Base-by-base conservation (phyloP, 176 grass and related monocot species). In the Saccharum officinarum region DNA sequence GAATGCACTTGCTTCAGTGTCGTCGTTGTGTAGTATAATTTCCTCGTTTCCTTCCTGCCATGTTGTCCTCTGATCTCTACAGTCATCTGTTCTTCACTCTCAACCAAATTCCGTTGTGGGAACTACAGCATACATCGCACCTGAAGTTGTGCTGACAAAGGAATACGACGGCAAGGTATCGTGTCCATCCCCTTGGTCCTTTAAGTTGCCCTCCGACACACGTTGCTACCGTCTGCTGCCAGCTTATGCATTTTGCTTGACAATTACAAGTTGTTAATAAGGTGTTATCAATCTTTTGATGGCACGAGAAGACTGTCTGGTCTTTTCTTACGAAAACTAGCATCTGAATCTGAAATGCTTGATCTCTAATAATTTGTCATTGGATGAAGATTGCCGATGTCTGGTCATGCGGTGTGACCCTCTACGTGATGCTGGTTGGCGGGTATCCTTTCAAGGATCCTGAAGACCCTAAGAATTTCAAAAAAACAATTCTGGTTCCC, bases 391-490 rank as follows among this genome's bases (percentile, higher is more conserved):
- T 93, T 52, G 82, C 91, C 64, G 91, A 94, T 79, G 91, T 92
- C 14, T 94, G 94, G 94, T 92, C 91, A 69, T 93, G 94, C 71
- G 94, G 94, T 17, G 94, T 97, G 31, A 93, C 91, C 25, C 87
- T 93, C 22, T 97, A 93, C 70, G 94, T 97, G 45, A 97, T 93
- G 94, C 91, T 97, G 69, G 87, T 97, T 23, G 91, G 91, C 12
- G 85, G 82, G 52, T 97, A 97, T 83, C 94, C 94, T 82, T 97
- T 93, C 6, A 85, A 92, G 55, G 87, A 97, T 81, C 89, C 91
- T 2, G 85, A 86, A 84, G 87, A 93, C 15, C 94, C 89, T 2
- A 97, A 88, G 79, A 92, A 97, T 44, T 92, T 92, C 69, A 83
- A 79, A 70, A 92, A 75, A 73, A 93, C 89, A 44, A 84, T 97